Evolutionary conservation across 129 eudicot species (phyloP).

Genomic region (Calendula officinalis): DNA sequence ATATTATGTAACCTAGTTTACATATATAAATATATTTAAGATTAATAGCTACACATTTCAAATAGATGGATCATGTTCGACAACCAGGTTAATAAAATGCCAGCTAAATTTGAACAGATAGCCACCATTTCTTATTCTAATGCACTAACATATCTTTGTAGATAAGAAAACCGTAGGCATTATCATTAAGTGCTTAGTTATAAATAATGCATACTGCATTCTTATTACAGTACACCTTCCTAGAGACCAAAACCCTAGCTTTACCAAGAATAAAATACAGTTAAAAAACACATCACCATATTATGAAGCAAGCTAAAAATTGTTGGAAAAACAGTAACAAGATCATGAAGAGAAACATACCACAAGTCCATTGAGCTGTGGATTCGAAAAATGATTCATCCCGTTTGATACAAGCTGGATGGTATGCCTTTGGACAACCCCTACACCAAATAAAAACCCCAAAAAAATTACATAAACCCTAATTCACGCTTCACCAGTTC

Average conservation of each 20-base stretch:
- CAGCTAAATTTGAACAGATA: too few species aligned
- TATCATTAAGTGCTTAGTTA: too few species aligned
- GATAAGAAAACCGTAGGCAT: neutral
- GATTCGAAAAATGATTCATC: constrained; percentile 78
- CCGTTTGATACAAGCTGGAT: constrained; percentile 79
- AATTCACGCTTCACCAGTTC: too few species aligned
- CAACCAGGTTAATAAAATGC: neutral
- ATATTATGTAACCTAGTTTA: neutral
- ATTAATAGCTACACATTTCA: too few species aligned
- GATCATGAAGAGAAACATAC: constrained; percentile 37
- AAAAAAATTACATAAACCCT: too few species aligned
- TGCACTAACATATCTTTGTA: neutral
- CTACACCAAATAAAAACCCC: constrained; percentile 35
- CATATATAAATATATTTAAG: too few species aligned
- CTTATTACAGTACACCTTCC: neutral
- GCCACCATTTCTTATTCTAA: neutral
- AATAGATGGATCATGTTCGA: too few species aligned
- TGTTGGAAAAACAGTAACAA: too few species aligned
- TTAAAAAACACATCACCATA: neutral
- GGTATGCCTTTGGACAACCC: constrained; percentile 94
- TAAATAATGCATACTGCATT: too few species aligned
- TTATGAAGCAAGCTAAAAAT: neutral
- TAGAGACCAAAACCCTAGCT: constrained; percentile 14
- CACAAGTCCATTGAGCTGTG: constrained; percentile 74
- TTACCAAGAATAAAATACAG: constrained; percentile 8